phyloP scores from a whole-genome alignment of 495 filamentous ascomycete genomes.

The Xylaria longipes region DNA sequence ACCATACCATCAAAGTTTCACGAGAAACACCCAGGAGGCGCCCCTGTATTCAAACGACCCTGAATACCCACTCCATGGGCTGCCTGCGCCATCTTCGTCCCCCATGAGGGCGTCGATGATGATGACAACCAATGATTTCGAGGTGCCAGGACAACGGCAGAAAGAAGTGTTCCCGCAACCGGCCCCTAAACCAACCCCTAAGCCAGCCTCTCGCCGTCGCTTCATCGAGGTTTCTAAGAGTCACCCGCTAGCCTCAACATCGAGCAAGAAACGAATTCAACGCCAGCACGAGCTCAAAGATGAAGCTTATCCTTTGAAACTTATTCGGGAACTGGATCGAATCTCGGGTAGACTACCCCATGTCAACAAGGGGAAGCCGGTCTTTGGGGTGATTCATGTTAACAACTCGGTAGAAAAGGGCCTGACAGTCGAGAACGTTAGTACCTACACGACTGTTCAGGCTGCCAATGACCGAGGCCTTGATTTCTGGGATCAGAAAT shows the following conservation, averaged over 20 bases:
- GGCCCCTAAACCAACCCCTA: neutral
- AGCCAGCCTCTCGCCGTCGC: neutral
- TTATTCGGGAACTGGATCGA: constrained; percentile 2
- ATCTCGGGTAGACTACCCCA: neutral
- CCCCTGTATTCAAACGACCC: neutral
- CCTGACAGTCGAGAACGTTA: constrained; percentile 17
- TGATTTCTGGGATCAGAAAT: constrained; percentile 19
- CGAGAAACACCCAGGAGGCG: neutral
- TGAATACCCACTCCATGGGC: neutral
- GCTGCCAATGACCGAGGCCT: constrained; percentile 15
- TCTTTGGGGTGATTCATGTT: constrained; percentile 14
- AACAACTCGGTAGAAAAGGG: neutral
- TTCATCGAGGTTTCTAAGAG: neutral
- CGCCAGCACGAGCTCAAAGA: neutral
- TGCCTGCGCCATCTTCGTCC: neutral
- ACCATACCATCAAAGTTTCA: neutral
- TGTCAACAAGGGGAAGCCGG: neutral
- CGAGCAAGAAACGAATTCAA: neutral
- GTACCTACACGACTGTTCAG: constrained; percentile 14
- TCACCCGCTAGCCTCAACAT: neutral
- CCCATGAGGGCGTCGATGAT: neutral
- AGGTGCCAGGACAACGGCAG: neutral
- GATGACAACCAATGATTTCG: neutral
- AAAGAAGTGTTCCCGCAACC: neutral
- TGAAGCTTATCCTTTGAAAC: constrained; percentile 16